These are phyloP conservation scores for Yarrowia sp. DNA, from an alignment of 805 yeast genomes.

Conservation along the genomic window DNA sequence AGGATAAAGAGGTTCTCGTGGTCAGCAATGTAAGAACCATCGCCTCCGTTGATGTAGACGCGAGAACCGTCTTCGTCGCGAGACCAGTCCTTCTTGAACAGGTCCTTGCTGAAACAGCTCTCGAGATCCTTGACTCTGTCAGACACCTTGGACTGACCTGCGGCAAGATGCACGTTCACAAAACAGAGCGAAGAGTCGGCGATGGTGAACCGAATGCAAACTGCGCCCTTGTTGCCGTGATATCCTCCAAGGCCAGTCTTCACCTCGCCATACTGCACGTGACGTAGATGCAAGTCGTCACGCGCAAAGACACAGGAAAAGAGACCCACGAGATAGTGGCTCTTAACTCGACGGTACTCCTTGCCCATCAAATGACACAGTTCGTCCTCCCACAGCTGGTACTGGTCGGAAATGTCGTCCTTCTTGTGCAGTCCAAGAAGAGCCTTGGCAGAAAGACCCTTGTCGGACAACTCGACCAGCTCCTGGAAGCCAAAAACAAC, in stretches of 20 bases:
- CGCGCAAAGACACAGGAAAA: slow-evolving; percentile 59
- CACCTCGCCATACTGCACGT: slow-evolving; percentile 44
- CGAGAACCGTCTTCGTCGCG: slow-evolving; percentile 23
- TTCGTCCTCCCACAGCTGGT: slow-evolving; percentile 39
- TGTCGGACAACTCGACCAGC: slow-evolving; percentile 80
- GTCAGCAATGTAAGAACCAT: slow-evolving; percentile 57
- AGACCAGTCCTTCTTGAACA: slow-evolving; percentile 30
- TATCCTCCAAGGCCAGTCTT: slow-evolving; percentile 95
- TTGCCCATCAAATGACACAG: slow-evolving; percentile 37
- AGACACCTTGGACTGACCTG: slow-evolving; percentile 76
- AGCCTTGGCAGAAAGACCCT: slow-evolving; percentile 67
- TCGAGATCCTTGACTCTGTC: slow-evolving; percentile 88
- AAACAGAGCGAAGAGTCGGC: slow-evolving; percentile 73
- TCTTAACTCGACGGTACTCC: slow-evolving; percentile 59
- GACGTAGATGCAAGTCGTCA: slow-evolving; percentile 38
- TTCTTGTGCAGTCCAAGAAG: slow-evolving; percentile 48
- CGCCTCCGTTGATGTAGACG: slow-evolving; percentile 41
- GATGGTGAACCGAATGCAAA: slow-evolving; percentile 63
- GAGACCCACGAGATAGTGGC: slow-evolving; percentile 84
- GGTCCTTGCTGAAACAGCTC: slow-evolving; percentile 52
- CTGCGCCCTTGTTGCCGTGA: slow-evolving; percentile 72
- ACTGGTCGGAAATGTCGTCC: slow-evolving; percentile 42
- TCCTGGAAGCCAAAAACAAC: slow-evolving; percentile 87
- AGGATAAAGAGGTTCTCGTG: slow-evolving; percentile 85
- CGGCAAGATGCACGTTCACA: slow-evolving; percentile 86